These are phyloP conservation scores for Fallopia convolvulus DNA, from an alignment of 148 eudicot species.

Conservation along the genomic window DNA sequence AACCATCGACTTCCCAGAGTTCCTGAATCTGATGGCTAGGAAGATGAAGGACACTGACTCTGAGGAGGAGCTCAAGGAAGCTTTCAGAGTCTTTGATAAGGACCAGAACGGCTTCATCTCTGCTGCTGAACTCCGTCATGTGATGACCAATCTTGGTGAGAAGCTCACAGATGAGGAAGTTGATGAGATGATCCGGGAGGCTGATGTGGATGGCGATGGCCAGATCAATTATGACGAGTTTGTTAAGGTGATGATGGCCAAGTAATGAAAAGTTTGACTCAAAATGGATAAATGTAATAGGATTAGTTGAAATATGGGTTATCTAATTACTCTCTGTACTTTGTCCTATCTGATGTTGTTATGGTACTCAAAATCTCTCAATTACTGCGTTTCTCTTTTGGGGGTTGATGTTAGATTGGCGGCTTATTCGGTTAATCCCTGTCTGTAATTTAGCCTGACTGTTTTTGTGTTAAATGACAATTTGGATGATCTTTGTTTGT, in stretches of 20 bases:
- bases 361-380: neutral
- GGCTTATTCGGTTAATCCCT: neutral
- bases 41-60: constrained; percentile 86
- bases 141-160: constrained; percentile 77
- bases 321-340: neutral
- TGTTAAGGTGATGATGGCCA: constrained; percentile 71
- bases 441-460: neutral
- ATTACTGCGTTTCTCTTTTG: neutral
- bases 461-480: neutral
- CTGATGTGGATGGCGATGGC: constrained; percentile 76
- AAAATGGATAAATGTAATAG: neutral
- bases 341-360: neutral
- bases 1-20: constrained; percentile 76
- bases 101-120: constrained; percentile 79
- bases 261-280: constrained; percentile 20
- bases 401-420: neutral
- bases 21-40: constrained; percentile 66
- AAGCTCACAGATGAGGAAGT: constrained; percentile 80
- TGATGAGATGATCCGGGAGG: constrained; percentile 78
- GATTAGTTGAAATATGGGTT: neutral
- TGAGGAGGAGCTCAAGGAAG: constrained; percentile 76
- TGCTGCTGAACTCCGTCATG: constrained; percentile 78
- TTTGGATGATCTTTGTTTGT: neutral
- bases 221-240: constrained; percentile 81
- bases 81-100: constrained; percentile 81